Base-by-base conservation (phyloP, 2,329 filamentous ascomycete genomes). In the Immersiporthe knoxdaviesiana region DNA sequence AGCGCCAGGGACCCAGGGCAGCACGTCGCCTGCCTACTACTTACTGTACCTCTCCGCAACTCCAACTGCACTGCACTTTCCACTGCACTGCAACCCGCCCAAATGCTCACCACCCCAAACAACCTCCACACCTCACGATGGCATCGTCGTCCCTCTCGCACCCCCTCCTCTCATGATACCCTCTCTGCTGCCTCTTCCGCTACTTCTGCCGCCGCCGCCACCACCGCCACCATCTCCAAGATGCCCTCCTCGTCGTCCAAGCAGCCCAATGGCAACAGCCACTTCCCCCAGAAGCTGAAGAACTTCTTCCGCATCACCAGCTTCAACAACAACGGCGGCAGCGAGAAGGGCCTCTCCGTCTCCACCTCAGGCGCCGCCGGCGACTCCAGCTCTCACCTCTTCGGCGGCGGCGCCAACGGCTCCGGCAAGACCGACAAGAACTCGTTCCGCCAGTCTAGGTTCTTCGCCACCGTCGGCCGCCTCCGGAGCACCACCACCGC, bases 401-500 rank as follows among this genome's bases (percentile, higher is more conserved):
- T 71, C 41, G 72, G 71, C 66, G 72, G 71, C 66, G 72, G 72
- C 63, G 63, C 61, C 68, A 70, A 70, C 67, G 77, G 75, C 72
- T 71, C 74, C 63, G 70, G 77, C 72, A 89, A 88, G 78, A 81
- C 86, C 71, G 88, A 91, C 74, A 93, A 92, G 79, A 86, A 85
- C 73, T 85, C 88, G 67, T 92, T 94, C 78, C 90, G 93, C 75
- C 93, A 97, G 79, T 96, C 92, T 73, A 90, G 93, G 76, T 97
- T 97, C 83, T 92, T 97, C 76, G 93, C 91, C 68, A 91, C 92
- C 75, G 93, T 97, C 77, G 91, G 91, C 77, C 91, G 95, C 75
- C 93, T 95, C 78, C 90, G 95, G 76, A 97, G 94, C 47, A 91
- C 92, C 70, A 98, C 95, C 35, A 92, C 97, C 68, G 93, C 93